Evolutionary conservation across 768 basidiomycete species (phyloP).

Genomic region (Tylopilus balloui): DNA sequence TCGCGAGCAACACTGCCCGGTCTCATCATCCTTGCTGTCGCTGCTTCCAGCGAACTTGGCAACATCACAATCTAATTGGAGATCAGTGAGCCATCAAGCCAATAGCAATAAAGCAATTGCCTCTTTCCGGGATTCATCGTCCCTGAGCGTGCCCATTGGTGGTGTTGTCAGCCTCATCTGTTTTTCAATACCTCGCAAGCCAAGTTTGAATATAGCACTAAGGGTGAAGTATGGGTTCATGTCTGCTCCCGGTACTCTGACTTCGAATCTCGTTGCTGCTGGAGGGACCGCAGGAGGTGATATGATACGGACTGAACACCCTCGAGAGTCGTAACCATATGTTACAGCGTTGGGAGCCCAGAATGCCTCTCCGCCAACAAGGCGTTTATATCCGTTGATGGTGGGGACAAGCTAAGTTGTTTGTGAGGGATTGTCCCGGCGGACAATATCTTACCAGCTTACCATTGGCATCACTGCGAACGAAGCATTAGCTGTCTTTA

Average conservation of each 20-base stretch:
- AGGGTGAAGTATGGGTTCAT: conserved; percentile 92
- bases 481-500: not conserved
- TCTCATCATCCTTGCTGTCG: conserved; percentile 77
- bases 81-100: not conserved
- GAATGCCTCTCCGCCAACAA: conserved; percentile 88
- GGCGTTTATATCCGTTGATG: conserved; percentile 95
- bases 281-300: conserved; percentile 84
- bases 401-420: conserved; percentile 69
- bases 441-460: conserved; percentile 18
- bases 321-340: conserved; percentile 94
- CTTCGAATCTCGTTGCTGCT: conserved; percentile 83
- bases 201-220: conserved; percentile 82
- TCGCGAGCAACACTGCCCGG: conserved; percentile 79
- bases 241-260: conserved; percentile 95
- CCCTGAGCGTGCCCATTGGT: conserved; percentile 48
- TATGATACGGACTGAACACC: conserved; percentile 88
- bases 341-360: conserved; percentile 94
- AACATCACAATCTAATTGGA: conserved; percentile 60
- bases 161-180: conserved; percentile 61
- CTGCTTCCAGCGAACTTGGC: conserved; percentile 73
- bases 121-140: conserved; percentile 46
- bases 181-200: conserved; percentile 83
- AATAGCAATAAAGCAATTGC: conserved; percentile 42
- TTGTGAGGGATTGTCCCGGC: not conserved
- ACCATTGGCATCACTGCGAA: conserved; percentile 78